Conservation (phyloP, 1,284 basidiomycete species). For the Moesziomyces parantarcticus region DNA sequence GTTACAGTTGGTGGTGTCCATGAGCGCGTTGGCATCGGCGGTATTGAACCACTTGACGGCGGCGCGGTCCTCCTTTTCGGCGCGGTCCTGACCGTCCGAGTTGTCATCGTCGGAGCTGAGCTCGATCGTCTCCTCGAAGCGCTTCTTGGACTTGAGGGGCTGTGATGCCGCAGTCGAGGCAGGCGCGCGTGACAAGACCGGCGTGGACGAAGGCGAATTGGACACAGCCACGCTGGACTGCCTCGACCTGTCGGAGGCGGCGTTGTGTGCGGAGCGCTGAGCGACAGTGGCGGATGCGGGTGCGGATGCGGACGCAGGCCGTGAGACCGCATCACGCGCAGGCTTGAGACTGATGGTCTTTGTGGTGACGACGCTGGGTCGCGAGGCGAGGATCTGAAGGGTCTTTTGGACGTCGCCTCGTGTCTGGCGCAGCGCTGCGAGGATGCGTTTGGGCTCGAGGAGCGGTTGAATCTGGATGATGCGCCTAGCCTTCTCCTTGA, state of each 20-base stretch:
- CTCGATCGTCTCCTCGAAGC: constrained; percentile 14
- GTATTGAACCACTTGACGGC: constrained; percentile 83
- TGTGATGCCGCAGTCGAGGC: constrained; percentile 8
- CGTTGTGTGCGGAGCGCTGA: constrained; percentile 8
- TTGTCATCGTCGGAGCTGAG: constrained; percentile 58
- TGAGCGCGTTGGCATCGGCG: constrained; percentile 78
- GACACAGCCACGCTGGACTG: constrained; percentile 14
- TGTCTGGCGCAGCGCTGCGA: constrained; percentile 34
- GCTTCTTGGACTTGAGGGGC: constrained; percentile 11
- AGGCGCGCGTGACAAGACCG: constrained; percentile 14
- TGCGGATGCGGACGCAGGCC: constrained; percentile 6
- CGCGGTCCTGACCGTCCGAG: constrained; percentile 48
- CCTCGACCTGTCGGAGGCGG: constrained; percentile 8
- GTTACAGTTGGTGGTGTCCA: constrained; percentile 89
- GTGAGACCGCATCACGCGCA: constrained; percentile 11
- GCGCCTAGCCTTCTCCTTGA: constrained; percentile 24
- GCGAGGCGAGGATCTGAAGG: constrained; percentile 14
- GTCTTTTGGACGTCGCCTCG: constrained; percentile 21
- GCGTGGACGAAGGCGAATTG: constrained; percentile 24
- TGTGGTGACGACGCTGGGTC: constrained; percentile 28
- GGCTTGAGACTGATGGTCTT: constrained; percentile 38
- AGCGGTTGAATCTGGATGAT: constrained; percentile 24
- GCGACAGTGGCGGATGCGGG: constrained; percentile 6
- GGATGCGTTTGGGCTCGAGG: constrained; percentile 17
- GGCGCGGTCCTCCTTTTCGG: constrained; percentile 49